Evolutionary conservation across 2,329 filamentous ascomycete genomes (phyloP), one percentile per base, ranked within the genome.

Genomic region (Pseudogymnoascus sp.): DNA sequence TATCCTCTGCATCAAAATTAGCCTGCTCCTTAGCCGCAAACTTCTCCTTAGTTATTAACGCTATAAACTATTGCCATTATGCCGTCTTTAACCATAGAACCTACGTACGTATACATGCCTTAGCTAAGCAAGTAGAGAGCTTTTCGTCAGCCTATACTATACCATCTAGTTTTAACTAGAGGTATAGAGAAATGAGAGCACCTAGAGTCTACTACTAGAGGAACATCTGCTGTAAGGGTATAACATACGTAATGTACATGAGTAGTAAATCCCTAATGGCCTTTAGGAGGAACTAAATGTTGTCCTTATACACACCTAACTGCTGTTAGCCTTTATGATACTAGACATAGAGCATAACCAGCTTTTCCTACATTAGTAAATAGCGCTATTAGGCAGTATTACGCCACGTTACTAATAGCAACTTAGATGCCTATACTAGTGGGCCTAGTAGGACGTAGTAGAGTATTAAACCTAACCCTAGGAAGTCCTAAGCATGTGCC

Each of bases 301-400:
- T 68, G 36, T 68, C 62, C 50, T 67, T 67, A 34, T 63, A 65
- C 1, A 10, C 31, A 7, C 63, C 25, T 2, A 59, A 63, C 46
- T 68, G 12, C 40, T 68, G 23, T 61, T 67, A 8, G 34, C 61
- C 63, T 31, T 68, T 67, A n/a, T 65, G 34, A 23, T 68, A 68
- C 12, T 61, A 12, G 3, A 38, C 63, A 60, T 66, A 64, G 2
- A 68, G 23, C 36, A 68, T 67, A 0, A 68, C 46, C 1, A 68
- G 62, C 66, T 61, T 62, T 21, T 68, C 44, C 59, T 31, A 65
- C 14, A 68, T 42, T 1, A 64, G 59, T 3, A 66, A 0, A 28
- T 63, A 18, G 16, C 60, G 28, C 23, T 37, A 40, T 5, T 23
- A n/a, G 3, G 38, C 5, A 12, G 25, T 66, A 53, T 67, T 67